Evolutionary conservation across 176 grass and related monocot genomes (phyloP).

Genomic region (Carex cristatella): DNA sequence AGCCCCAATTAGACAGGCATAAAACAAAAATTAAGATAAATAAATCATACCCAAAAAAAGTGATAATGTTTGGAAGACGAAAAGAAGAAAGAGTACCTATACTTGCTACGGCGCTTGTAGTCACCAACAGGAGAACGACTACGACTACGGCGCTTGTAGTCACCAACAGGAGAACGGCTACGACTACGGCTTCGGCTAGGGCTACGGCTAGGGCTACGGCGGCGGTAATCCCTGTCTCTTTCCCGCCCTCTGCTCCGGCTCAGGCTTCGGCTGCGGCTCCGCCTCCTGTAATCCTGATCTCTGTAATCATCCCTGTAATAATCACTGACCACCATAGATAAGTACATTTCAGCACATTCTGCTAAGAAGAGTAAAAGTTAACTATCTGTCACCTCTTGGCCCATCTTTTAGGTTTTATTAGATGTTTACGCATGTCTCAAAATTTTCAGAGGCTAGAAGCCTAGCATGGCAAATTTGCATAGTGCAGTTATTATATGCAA

Average conservation of each 20-base stretch:
- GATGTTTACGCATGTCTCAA: too few relatives aligned
- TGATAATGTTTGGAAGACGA: neutral
- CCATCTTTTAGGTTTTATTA: too few relatives aligned
- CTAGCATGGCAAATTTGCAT: neutral
- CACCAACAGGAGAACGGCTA: slow-evolving; percentile 1
- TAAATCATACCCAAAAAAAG: neutral
- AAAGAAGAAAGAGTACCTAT: slow-evolving; percentile 34
- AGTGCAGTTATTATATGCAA: neutral
- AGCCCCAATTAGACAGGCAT: too few relatives aligned
- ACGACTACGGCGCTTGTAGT: slow-evolving; percentile 6
- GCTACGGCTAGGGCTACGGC: slow-evolving; percentile 43
- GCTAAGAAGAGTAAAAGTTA: too few relatives aligned
- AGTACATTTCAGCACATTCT: too few relatives aligned
- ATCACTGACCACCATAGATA: neutral
- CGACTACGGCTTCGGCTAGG: slow-evolving; percentile 6
- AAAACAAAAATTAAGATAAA: neutral
- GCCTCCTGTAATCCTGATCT: slow-evolving; percentile 43
- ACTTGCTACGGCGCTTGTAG: slow-evolving; percentile 39
- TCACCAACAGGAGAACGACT: slow-evolving; percentile 36
- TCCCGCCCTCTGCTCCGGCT: slow-evolving; percentile 50
- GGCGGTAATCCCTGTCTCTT: slow-evolving; percentile 46
- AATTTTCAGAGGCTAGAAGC: too few relatives aligned
- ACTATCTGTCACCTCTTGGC: too few relatives aligned
- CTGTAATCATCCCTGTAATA: slow-evolving; percentile 41
- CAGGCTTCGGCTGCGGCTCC: slow-evolving; percentile 21